A percentile compares a stretch with the other conserved stretches of the same genome.
Evolutionary conservation across 306 rosid species (phyloP).

Genomic region (Dalbergia oliveri): DNA sequence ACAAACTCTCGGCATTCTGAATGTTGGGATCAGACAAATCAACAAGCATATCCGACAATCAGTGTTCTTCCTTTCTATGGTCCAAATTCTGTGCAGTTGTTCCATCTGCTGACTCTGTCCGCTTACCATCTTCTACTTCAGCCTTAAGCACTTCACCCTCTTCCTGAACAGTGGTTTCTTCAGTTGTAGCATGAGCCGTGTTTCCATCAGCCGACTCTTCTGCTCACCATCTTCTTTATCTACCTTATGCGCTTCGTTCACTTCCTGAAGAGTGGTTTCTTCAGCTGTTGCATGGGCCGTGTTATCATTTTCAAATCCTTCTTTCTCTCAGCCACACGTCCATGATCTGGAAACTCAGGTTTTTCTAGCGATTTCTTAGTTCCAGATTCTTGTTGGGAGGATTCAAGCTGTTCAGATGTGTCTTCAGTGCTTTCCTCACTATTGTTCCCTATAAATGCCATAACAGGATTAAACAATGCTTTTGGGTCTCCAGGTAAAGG

Average conservation of each 20-base stretch:
- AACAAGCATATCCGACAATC: constrained; percentile 45
- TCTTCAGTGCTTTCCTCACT: constrained; percentile 61
- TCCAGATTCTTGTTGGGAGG: constrained; percentile 54
- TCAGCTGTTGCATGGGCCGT: constrained; percentile 49
- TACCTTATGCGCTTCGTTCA: constrained; percentile 45
- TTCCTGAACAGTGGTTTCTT: constrained; percentile 40
- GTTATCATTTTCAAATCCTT: constrained; percentile 48
- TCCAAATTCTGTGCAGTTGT: constrained; percentile 38
- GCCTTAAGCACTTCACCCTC: constrained; percentile 1
- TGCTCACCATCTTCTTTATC: constrained; percentile 52
- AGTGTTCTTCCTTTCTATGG: constrained; percentile 48
- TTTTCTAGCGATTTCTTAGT: constrained; percentile 52
- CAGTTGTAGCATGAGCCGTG: constrained; percentile 46
- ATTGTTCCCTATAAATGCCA: too few relatives aligned
- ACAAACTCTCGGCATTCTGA: constrained; percentile 46
- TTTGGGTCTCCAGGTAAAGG: too few relatives aligned
- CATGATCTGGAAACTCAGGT: constrained; percentile 56
- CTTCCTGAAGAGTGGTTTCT: constrained; percentile 54
- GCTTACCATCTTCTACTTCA: constrained; percentile 53
- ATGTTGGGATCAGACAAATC: constrained; percentile 48
- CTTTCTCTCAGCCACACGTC: constrained; percentile 53
- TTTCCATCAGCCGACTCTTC: constrained; percentile 51
- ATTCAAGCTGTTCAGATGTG: constrained; percentile 54
- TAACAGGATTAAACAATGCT: too few relatives aligned
- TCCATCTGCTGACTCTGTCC: constrained; percentile 42